A percentile compares a stretch with the other conserved stretches of the same genome.
phyloP scores from a whole-genome alignment of 2,329 filamentous ascomycete species.

The Verticillium isaacii region DNA sequence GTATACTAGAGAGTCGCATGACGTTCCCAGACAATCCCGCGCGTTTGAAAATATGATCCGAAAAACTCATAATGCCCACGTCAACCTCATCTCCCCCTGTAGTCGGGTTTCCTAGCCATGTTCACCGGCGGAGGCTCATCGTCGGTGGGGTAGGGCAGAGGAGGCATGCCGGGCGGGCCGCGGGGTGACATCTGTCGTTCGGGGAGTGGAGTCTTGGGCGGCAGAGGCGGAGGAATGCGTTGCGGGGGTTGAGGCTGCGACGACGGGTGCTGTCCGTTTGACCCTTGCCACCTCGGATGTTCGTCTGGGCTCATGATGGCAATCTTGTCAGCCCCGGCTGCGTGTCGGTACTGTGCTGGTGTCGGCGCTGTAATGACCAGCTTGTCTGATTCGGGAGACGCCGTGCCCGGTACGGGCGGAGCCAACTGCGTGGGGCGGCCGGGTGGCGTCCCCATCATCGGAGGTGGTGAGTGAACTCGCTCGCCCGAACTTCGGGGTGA shows the following conservation, averaged over 20 bases:
- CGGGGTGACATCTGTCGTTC: conserved; percentile 35
- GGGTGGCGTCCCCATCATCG: conserved; percentile 19
- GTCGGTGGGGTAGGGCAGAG: conserved; percentile 72
- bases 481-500: conserved; percentile 50
- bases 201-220: conserved; percentile 71
- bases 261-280: conserved; percentile 7
- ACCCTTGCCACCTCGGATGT: conserved; percentile 36
- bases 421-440: conserved; percentile 19
- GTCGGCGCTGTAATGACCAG: conserved; percentile 53
- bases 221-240: conserved; percentile 58
- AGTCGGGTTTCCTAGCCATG: conserved; percentile 79
- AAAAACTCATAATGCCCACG: neutral
- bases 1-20: too few relatives aligned
- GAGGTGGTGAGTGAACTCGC: conserved; percentile 28
- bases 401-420: conserved; percentile 20
- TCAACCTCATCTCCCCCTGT: conserved; percentile 39
- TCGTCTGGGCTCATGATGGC: conserved; percentile 58
- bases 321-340: conserved; percentile 63
- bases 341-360: conserved; percentile 52
- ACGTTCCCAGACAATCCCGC: neutral
- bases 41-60: neutral
- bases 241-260: conserved; percentile 24
- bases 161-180: conserved; percentile 24
- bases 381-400: conserved; percentile 43
- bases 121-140: conserved; percentile 81